These are phyloP conservation scores for Sordariomycetes sp. DNA, from an alignment of 2,329 filamentous ascomycete species.

Conservation along the genomic window DNA sequence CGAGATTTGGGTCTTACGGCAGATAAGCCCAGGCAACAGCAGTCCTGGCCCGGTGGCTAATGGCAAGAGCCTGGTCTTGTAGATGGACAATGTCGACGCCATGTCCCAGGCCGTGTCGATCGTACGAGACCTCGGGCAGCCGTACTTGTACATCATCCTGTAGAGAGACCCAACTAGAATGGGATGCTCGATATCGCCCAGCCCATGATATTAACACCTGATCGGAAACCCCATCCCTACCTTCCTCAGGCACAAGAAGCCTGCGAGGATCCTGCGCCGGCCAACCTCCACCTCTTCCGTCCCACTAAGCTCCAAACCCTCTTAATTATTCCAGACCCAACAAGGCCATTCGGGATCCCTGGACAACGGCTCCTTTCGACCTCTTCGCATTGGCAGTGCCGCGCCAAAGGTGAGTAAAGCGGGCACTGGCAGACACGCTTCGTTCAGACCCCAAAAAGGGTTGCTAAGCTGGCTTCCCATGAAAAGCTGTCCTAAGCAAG, in stretches of 20 bases:
- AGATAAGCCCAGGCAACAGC: neutral
- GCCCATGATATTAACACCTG: neutral
- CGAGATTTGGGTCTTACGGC: neutral
- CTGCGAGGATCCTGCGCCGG: neutral
- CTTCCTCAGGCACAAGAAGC: neutral
- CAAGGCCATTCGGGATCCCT: neutral
- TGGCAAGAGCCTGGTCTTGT: neutral
- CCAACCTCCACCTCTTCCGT: neutral
- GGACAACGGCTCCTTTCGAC: neutral
- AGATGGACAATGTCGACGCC: neutral
- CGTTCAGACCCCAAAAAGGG: too few species aligned
- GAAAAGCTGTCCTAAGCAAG: neutral
- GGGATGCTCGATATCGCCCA: neutral
- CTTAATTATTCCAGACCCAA: neutral
- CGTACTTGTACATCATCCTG: neutral
- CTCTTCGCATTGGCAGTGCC: neutral
- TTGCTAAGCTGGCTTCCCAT: too few species aligned
- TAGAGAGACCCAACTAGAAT: neutral
- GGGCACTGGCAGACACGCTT: neutral
- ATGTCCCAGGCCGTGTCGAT: neutral
- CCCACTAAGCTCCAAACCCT: neutral
- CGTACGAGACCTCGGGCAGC: neutral
- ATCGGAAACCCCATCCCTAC: neutral
- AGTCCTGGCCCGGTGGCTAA: neutral
- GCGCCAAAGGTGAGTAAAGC: neutral